Conservation (phyloP, 1,139 yeast species). For the Yamadazyma kanchanaburiensis region DNA sequence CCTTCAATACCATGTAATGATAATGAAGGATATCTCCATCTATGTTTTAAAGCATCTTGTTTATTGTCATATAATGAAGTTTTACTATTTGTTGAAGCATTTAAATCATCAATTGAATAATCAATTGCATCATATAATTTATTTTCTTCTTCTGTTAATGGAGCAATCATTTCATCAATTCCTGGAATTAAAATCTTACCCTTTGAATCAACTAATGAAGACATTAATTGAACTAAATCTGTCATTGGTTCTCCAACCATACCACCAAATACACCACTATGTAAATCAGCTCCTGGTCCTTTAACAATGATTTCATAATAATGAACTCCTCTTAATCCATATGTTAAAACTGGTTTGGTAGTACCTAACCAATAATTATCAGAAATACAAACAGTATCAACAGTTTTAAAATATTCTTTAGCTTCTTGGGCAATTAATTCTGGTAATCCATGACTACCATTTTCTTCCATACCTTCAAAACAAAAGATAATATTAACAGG, state of each 20-base stretch:
- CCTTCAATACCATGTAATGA: constrained; percentile 98
- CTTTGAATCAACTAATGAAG: constrained; percentile 69
- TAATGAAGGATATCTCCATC: constrained; percentile 98
- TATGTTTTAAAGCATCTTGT: constrained; percentile 86
- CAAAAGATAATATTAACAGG: constrained; percentile 93
- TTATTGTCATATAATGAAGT: constrained; percentile 76
- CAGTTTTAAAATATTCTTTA: constrained; percentile 71
- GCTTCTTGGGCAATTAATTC: constrained; percentile 79
- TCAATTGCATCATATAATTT: constrained; percentile 81
- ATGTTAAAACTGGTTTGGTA: constrained; percentile 91
- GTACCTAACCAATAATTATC: constrained; percentile 99
- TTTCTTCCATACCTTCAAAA: constrained; percentile 99
- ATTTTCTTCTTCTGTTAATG: constrained; percentile 77
- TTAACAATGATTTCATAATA: constrained; percentile 78
- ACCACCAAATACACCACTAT: constrained; percentile 97
- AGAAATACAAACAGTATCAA: constrained; percentile 92
- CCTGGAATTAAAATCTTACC: constrained; percentile 91
- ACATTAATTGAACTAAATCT: constrained; percentile 75
- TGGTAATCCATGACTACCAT: constrained; percentile 92
- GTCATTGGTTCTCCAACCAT: constrained; percentile 97
- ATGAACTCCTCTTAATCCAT: constrained; percentile 95
- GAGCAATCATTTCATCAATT: constrained; percentile 90
- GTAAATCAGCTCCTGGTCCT: constrained; percentile 97
- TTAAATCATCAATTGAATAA: constrained; percentile 78
- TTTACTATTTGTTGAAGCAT: constrained; percentile 83